These are phyloP conservation scores for Coemansia sp. DNA, from an alignment of 192 early-diverging fungal genomes.

Conservation along the genomic window DNA sequence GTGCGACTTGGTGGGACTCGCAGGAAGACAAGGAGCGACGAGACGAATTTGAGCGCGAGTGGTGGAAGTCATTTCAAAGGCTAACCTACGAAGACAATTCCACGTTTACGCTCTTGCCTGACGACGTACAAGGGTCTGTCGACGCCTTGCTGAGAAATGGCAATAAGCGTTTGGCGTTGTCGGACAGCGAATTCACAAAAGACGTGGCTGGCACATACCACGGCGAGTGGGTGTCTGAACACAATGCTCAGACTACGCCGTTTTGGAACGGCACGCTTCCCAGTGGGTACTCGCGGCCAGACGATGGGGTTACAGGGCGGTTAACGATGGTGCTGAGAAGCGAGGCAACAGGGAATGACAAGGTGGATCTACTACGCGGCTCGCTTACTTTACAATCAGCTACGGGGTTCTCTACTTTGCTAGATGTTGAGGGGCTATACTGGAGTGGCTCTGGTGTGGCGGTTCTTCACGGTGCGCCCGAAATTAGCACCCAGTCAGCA, in stretches of 20 bases:
- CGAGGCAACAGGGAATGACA: neutral
- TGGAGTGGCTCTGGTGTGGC: conserved; percentile 27
- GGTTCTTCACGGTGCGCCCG: conserved; percentile 23
- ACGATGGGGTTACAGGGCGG: conserved; percentile 9
- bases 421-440: conserved; percentile 33
- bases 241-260: conserved; percentile 6
- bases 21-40: conserved; percentile 17
- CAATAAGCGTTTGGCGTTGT: neutral
- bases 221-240: conserved; percentile 21
- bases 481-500: conserved; percentile 23
- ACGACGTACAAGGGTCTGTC: conserved; percentile 11
- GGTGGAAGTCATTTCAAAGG: conserved; percentile 33
- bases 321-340: conserved; percentile 26
- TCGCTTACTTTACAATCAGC: conserved; percentile 7
- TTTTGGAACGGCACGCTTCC: conserved; percentile 15
- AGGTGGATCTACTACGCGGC: conserved; percentile 26
- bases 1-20: conserved; percentile 9
- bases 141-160: conserved; percentile 7
- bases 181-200: neutral
- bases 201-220: conserved; percentile 27
- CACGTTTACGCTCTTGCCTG: conserved; percentile 28
- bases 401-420: neutral
- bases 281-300: conserved; percentile 19
- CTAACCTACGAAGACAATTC: conserved; percentile 33
- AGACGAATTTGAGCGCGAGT: conserved; percentile 23